Evolutionary conservation across 2,329 filamentous ascomycete species (phyloP).

Genomic region (Daldinia sp.): DNA sequence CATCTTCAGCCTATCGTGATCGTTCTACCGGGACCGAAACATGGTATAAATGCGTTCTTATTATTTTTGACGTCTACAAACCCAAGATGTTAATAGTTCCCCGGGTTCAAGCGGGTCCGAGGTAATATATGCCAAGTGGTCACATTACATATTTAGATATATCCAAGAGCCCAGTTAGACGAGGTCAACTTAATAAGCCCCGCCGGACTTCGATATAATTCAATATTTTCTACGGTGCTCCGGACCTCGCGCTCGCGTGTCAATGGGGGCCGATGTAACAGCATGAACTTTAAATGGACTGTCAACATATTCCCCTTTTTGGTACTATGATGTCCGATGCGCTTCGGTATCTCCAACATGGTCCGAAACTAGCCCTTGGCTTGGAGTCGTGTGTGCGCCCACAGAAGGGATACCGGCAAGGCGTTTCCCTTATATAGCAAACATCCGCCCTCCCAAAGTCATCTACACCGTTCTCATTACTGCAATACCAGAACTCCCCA

Average conservation of each 20-base stretch:
- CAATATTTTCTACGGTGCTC: conserved; percentile 29
- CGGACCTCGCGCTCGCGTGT: conserved; percentile 43
- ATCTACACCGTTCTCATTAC: neutral
- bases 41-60: neutral
- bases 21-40: conserved; percentile 1
- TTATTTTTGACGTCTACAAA: neutral
- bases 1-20: neutral
- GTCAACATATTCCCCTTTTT: conserved; percentile 30
- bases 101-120: neutral
- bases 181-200: neutral
- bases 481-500: neutral
- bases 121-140: conserved; percentile 3
- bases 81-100: neutral
- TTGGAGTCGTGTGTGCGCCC: neutral
- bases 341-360: conserved; percentile 47
- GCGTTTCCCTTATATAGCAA: conserved; percentile 25
- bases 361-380: conserved; percentile 37
- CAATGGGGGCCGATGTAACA: conserved; percentile 24
- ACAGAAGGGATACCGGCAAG: conserved; percentile 8
- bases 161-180: neutral
- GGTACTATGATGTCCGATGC: conserved; percentile 40
- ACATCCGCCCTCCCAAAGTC: conserved; percentile 7
- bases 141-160: conserved; percentile 3
- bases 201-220: conserved; percentile 9
- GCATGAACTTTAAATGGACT: conserved; percentile 35